Evolutionary conservation across 495 filamentous ascomycete genomes (phyloP).

Genomic region (Hypoxylon cercidicola): DNA sequence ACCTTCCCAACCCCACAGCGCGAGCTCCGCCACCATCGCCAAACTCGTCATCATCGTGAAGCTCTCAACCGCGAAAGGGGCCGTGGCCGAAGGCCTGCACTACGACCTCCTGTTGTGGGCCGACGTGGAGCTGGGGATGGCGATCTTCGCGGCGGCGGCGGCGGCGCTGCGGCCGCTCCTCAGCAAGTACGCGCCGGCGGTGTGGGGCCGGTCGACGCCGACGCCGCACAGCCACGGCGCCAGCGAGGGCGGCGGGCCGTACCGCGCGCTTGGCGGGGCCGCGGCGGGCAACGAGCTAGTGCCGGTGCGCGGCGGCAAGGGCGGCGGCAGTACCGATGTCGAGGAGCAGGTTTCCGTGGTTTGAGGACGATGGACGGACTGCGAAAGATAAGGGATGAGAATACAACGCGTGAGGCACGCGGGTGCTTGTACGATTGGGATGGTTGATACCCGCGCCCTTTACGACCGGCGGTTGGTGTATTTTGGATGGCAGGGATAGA

Average conservation of each 20-base stretch:
- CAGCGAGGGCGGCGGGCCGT: slow-evolving; percentile 28
- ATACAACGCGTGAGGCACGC: too few species aligned
- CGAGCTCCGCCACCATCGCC: slow-evolving; percentile 44
- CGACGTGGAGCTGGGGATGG: slow-evolving; percentile 45
- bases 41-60: slow-evolving; percentile 45
- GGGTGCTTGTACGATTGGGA: too few species aligned
- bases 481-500: too few species aligned
- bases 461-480: too few species aligned
- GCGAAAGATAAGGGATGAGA: too few species aligned
- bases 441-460: too few species aligned
- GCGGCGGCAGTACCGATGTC: background rate
- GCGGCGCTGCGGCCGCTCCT: slow-evolving; percentile 42
- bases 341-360: slow-evolving; percentile 13
- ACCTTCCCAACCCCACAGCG: slow-evolving; percentile 21
- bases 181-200: slow-evolving; percentile 26
- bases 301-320: slow-evolving; percentile 5
- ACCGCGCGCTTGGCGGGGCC: slow-evolving; percentile 34
- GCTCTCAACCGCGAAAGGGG: slow-evolving; percentile 32
- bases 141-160: slow-evolving; percentile 41
- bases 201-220: slow-evolving; percentile 16
- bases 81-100: slow-evolving; percentile 32
- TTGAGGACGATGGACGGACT: background rate
- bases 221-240: slow-evolving; percentile 22
- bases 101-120: slow-evolving; percentile 46
- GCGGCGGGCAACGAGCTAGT: slow-evolving; percentile 22